Evolutionary conservation across 257 asterid species (phyloP), one percentile per base, ranked within the genome.

Genomic region (Ilex asprella): DNA sequence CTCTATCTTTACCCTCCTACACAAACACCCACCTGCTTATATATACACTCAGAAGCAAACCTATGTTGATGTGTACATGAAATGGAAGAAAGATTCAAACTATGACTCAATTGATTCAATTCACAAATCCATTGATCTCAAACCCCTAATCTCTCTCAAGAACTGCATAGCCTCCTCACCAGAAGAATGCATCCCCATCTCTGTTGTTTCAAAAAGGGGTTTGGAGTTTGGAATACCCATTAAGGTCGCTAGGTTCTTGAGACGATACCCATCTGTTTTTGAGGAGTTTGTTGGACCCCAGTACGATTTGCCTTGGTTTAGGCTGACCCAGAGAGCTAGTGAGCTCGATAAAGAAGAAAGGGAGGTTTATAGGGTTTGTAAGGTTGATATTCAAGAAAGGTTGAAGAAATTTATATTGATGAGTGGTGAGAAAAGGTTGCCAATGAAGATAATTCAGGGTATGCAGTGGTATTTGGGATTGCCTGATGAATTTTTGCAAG

Each of bases 31-130:
- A 35, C 60, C 64, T 58, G 67, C 76, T 51, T 58, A 57, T 61
- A 56, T 63, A n/a, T 60, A 69, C 75, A 65, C 46, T 63, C 92
- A 75, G 10, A 70, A 49, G 31, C 89, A 68, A 67, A 62, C 72
- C 50, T 86, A 88, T 51, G 96, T 88, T 30, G 70, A 84, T 73
- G 98, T 86, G 66, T 86, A 81, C 86, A 88, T 86, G 98, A 85
- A 91, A 68, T 77, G 95, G 95, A 91, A 88, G 65, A 88, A 88
- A 63, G 96, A 91, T 64, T 65, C 81, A 2, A 75, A 67, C 69
- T 81, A 61, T 31, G 95, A 91, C 68, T 82, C 96, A 13, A 78
- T 88, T 30, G 94, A 84, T 62, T 69, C 94, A 56, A 81, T 91
- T 53, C 95, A 88, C 82, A 88, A 74, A 76, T 88, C 98, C 56